Conservation (phyloP, 1,139 yeast species). For the Wickerhamomyces sp. region DNA sequence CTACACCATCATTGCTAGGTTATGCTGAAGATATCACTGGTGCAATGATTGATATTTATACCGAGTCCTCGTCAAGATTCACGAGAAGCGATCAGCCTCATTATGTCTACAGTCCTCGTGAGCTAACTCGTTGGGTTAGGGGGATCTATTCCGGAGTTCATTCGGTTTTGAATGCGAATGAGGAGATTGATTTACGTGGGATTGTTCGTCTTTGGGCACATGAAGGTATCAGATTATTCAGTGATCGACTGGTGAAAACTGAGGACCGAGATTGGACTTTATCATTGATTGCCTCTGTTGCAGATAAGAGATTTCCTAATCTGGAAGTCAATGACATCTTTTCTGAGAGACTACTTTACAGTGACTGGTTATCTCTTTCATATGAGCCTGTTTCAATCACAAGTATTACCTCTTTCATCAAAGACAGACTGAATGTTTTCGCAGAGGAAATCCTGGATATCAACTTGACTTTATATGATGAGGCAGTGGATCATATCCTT, state of each 20-base stretch:
- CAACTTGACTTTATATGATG: conserved; percentile 61
- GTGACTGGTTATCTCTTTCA: conserved; percentile 67
- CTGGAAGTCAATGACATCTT: conserved; percentile 34
- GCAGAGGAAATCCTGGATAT: conserved; percentile 72
- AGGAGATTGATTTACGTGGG: conserved; percentile 32
- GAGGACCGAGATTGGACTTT: conserved; percentile 52
- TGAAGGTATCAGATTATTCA: conserved; percentile 73
- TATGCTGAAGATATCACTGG: conserved; percentile 46
- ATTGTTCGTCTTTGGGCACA: conserved; percentile 73
- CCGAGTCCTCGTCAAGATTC: conserved; percentile 38
- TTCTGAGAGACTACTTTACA: conserved; percentile 52
- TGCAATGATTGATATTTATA: conserved; percentile 67
- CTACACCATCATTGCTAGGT: conserved; percentile 59
- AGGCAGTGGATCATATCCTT: conserved; percentile 67
- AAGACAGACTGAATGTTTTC: conserved; percentile 64
- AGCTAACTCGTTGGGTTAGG: conserved; percentile 80
- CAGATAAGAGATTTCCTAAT: conserved; percentile 43
- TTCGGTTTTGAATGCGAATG: conserved; percentile 32
- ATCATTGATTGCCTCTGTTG: conserved; percentile 35
- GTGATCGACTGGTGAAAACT: conserved; percentile 56
- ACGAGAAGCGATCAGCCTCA: conserved; percentile 38
- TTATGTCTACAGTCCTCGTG: conserved; percentile 85
- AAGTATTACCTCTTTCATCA: conserved; percentile 50
- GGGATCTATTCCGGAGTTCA: conserved; percentile 58
- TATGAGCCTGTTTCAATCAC: conserved; percentile 53